Conservation (phyloP, 352 stramenopile species). For the Globisporangium canariense region DNA sequence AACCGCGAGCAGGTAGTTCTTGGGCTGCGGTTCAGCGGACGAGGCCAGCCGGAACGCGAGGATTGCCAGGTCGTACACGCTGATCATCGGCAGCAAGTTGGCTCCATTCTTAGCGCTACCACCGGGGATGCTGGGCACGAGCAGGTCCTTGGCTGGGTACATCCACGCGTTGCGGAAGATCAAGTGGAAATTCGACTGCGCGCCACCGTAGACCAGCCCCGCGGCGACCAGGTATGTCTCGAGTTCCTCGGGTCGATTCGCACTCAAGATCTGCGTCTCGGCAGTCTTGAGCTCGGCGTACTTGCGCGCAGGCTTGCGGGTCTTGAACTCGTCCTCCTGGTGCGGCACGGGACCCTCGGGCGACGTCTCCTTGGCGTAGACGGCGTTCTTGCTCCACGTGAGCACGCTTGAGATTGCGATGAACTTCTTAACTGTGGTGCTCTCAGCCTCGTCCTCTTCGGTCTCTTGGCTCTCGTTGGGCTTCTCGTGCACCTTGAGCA, state of each 20-base stretch:
- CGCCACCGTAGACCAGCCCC: conserved; percentile 76
- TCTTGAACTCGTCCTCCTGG: conserved; percentile 77
- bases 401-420: conserved; percentile 73
- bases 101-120: conserved; percentile 27
- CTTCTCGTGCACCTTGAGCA: conserved; percentile 68
- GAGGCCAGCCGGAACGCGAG: conserved; percentile 45
- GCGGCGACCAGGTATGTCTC: conserved; percentile 72
- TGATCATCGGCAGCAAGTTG: conserved; percentile 83
- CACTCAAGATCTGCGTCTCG: conserved; percentile 83
- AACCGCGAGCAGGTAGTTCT: conserved; percentile 66
- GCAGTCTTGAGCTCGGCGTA: conserved; percentile 76
- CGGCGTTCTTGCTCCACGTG: conserved; percentile 72
- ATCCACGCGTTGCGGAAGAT: conserved; percentile 80
- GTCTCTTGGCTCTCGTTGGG: conserved; percentile 25
- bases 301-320: conserved; percentile 59
- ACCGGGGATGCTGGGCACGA: conserved; percentile 59
- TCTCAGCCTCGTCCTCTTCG: conserved; percentile 17
- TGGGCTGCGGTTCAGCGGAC: conserved; percentile 26
- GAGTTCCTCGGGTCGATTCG: conserved; percentile 52
- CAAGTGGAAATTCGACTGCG: conserved; percentile 55
- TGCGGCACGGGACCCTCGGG: conserved; percentile 36
- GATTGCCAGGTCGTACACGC: conserved; percentile 74
- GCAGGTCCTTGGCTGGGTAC: conserved; percentile 42
- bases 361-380: conserved; percentile 39
- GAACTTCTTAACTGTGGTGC: conserved; percentile 52